A percentile compares a stretch with the other conserved stretches of the same genome.
Conservation (phyloP, 2,329 filamentous ascomycete genomes). For the Neonectria sp. region DNA sequence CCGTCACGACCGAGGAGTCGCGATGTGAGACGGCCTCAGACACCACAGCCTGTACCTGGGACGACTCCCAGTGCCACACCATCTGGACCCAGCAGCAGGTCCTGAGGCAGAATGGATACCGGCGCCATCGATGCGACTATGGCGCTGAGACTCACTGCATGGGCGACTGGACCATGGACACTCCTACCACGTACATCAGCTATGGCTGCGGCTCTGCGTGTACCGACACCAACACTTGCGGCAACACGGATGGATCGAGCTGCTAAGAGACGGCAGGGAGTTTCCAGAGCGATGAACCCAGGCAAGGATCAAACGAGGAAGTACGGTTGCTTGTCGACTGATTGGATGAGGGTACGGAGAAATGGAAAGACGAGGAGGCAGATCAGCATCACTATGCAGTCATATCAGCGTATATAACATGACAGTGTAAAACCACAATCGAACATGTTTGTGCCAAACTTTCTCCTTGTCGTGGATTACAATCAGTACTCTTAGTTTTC, state of each 20-base stretch:
- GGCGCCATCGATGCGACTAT: constrained; percentile 16
- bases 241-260: not conserved
- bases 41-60: constrained; percentile 16
- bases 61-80: constrained; percentile 12
- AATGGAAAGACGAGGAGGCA: too few relatives aligned
- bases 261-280: not conserved
- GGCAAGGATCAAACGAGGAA: not conserved
- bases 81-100: constrained; percentile 25
- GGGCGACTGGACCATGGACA: constrained; percentile 18
- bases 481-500: too few relatives aligned
- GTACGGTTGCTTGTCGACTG: too few relatives aligned
- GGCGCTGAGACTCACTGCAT: constrained; percentile 13
- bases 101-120: constrained; percentile 18
- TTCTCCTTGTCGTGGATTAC: too few relatives aligned
- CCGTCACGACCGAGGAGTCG: not conserved
- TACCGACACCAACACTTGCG: not conserved
- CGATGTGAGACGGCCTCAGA: not conserved
- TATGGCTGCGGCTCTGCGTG: constrained; percentile 17
- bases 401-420: too few relatives aligned
- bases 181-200: constrained; percentile 16
- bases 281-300: too few relatives aligned
- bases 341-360: too few relatives aligned
- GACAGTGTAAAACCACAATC: too few relatives aligned
- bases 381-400: too few relatives aligned
- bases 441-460: too few relatives aligned